Conservation (phyloP, 2,329 filamentous ascomycete species). For the Venturia carpophila region DNA sequence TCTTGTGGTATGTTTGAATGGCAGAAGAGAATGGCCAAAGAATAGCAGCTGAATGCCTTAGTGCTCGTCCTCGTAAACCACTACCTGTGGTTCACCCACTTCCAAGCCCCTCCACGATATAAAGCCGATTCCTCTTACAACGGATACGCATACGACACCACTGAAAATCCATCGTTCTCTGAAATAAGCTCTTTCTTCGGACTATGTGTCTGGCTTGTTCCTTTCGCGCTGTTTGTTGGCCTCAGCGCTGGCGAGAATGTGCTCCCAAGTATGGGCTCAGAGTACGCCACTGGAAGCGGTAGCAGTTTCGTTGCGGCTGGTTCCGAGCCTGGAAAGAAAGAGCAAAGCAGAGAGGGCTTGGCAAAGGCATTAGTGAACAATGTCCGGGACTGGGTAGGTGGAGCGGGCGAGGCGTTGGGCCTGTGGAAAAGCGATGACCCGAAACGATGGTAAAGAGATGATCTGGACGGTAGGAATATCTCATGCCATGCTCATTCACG, state of each 20-base stretch:
- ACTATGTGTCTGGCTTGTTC: constrained; percentile 91
- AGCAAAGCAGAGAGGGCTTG: constrained; percentile 41
- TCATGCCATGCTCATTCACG: background rate
- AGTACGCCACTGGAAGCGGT: constrained; percentile 56
- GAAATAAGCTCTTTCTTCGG: constrained; percentile 96
- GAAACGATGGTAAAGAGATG: constrained; percentile 8
- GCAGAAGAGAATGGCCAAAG: background rate
- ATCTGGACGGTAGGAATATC: too few species aligned
- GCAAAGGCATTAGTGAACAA: constrained; percentile 52
- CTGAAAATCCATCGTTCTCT: constrained; percentile 69
- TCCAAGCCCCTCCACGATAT: constrained; percentile 50
- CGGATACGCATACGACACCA: constrained; percentile 53
- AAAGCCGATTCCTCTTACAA: constrained; percentile 40
- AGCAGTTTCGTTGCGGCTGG: constrained; percentile 42
- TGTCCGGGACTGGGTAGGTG: constrained; percentile 56
- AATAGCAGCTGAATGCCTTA: constrained; percentile 28
- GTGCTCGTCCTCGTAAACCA: constrained; percentile 82
- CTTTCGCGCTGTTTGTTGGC: constrained; percentile 90
- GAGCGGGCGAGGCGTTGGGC: constrained; percentile 54
- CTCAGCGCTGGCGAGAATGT: constrained; percentile 92
- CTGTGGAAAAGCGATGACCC: constrained; percentile 26
- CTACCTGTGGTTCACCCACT: constrained; percentile 92
- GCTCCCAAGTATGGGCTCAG: constrained; percentile 80
- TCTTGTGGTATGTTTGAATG: constrained; percentile 63
- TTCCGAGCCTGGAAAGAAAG: constrained; percentile 27